phyloP scores from a whole-genome alignment of 805 yeast genomes.

The Candida maesae region DNA sequence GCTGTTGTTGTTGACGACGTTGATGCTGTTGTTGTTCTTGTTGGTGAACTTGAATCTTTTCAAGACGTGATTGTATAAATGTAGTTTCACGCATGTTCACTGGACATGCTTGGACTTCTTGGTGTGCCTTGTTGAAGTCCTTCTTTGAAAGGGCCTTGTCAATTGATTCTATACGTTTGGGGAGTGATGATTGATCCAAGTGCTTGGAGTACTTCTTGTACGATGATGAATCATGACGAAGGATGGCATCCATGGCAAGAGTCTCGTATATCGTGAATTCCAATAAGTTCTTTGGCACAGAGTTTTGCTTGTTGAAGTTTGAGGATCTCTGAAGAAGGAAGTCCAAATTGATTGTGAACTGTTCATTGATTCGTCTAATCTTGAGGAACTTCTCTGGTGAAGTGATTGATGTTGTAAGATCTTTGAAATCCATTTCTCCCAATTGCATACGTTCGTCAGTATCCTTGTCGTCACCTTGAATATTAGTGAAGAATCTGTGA shows the following conservation, averaged over 20 bases:
- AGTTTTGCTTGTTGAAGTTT: constrained; percentile 19
- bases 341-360: constrained; percentile 20
- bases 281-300: constrained; percentile 20
- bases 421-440: constrained; percentile 39
- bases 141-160: constrained; percentile 30
- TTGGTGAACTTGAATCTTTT: constrained; percentile 20
- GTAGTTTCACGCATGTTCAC: constrained; percentile 34
- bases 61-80: constrained; percentile 29
- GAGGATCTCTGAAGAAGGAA: constrained; percentile 17
- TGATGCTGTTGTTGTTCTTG: constrained; percentile 46
- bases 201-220: constrained; percentile 29
- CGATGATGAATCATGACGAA: constrained; percentile 25
- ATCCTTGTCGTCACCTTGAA: constrained; percentile 31
- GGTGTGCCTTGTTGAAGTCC: constrained; percentile 37
- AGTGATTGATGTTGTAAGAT: constrained; percentile 34
- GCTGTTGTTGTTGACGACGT: constrained; percentile 38
- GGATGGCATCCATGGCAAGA: constrained; percentile 38
- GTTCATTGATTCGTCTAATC: constrained; percentile 21
- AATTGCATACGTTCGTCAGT: constrained; percentile 36
- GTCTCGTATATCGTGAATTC: constrained; percentile 33
- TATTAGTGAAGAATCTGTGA: constrained; percentile 42
- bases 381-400: constrained; percentile 19
- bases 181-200: constrained; percentile 15
- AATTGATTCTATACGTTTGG: constrained; percentile 33
- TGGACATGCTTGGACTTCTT: constrained; percentile 37